phyloP scores from a whole-genome alignment of 2,329 filamentous ascomycete genomes.

The Fusarium nisikadoi region DNA sequence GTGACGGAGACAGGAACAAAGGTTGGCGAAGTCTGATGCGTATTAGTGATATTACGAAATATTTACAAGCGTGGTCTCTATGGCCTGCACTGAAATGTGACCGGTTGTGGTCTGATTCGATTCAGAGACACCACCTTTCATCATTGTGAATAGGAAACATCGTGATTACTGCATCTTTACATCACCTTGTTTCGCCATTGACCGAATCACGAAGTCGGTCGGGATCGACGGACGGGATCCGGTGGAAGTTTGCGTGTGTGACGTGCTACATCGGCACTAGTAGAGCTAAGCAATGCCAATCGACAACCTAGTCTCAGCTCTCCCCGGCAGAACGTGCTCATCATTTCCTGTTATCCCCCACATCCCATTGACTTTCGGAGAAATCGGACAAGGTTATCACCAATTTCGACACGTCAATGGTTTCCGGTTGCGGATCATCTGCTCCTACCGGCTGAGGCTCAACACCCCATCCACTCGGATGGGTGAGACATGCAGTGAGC shows the following conservation, averaged over 20 bases:
- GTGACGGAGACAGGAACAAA: background rate
- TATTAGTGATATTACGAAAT: conserved; percentile 9
- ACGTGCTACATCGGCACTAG: background rate
- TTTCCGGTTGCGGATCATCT: conserved; percentile 16
- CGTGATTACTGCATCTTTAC: background rate
- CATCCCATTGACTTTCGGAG: conserved; percentile 4
- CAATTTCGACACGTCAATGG: background rate
- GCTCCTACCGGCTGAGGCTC: conserved; percentile 1
- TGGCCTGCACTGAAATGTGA: background rate
- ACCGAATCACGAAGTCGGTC: background rate
- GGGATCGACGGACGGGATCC: conserved; percentile 36
- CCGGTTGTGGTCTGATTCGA: background rate
- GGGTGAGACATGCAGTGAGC: conserved; percentile 13
- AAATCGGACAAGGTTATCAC: conserved; percentile 15
- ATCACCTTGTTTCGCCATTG: conserved; percentile 4
- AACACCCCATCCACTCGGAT: conserved; percentile 13
- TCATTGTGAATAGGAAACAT: background rate
- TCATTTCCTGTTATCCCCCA: conserved; percentile 16
- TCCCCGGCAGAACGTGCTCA: conserved; percentile 3
- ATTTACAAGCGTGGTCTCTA: background rate
- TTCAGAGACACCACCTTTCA: conserved; percentile 2
- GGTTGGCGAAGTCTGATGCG: background rate
- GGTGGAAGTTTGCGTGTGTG: conserved; percentile 20
- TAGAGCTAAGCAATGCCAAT: conserved; percentile 15
- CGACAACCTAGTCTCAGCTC: conserved; percentile 21